phyloP scores from a whole-genome alignment of 352 stramenopile species.

The Phytophthora sp. region DNA sequence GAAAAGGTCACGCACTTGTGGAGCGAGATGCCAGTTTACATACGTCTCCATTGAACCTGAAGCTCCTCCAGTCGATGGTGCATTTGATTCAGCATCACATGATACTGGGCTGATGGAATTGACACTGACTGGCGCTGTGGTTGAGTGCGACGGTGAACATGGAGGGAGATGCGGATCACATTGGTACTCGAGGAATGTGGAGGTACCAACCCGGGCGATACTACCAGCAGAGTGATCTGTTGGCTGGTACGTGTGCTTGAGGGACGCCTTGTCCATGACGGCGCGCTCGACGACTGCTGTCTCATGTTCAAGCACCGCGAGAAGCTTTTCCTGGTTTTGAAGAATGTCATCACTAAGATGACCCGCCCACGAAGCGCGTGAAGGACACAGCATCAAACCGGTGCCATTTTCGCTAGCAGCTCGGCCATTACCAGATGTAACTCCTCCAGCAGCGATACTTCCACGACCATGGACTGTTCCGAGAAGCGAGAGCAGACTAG shows the following conservation, averaged over 20 bases:
- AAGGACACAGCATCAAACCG: constrained; percentile 25
- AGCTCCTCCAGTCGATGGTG: neutral
- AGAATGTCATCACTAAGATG: constrained; percentile 81
- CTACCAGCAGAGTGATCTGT: constrained; percentile 29
- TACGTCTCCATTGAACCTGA: constrained; percentile 37
- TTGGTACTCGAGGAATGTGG: constrained; percentile 69
- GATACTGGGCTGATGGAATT: constrained; percentile 2
- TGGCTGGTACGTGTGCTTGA: constrained; percentile 69
- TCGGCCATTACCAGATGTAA: neutral
- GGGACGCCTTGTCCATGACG: constrained; percentile 80
- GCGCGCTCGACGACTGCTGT: constrained; percentile 78
- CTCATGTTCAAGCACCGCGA: constrained; percentile 79
- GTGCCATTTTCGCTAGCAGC: constrained; percentile 10
- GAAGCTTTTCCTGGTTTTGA: constrained; percentile 82
- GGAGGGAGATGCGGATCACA: constrained; percentile 63
- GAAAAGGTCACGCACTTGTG: constrained; percentile 72
- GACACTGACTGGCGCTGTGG: constrained; percentile 1
- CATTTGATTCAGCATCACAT: neutral
- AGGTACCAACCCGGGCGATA: constrained; percentile 16
- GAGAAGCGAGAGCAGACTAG: constrained; percentile 46
- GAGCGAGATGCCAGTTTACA: constrained; percentile 53
- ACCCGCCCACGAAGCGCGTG: constrained; percentile 52
- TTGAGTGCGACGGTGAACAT: constrained; percentile 19
- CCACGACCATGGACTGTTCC: constrained; percentile 24
- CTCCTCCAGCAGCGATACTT: neutral